phyloP scores from a whole-genome alignment of 2,329 filamentous ascomycete species.

The Aspergillus luchuensis region DNA sequence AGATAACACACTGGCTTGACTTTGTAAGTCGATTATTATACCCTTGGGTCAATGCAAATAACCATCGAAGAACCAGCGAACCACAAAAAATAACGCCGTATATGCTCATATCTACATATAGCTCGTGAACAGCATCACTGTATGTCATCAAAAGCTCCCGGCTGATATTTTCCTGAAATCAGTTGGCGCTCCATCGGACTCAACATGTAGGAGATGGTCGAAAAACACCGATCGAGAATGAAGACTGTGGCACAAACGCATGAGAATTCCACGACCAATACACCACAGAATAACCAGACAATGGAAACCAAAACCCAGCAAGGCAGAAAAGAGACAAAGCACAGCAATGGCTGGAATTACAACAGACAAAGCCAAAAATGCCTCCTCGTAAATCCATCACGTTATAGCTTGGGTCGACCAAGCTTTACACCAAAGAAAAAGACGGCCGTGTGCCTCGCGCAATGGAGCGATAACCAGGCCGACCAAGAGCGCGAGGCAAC shows the following conservation, averaged over 20 bases:
- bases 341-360: constrained; percentile 23
- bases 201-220: constrained; percentile 30
- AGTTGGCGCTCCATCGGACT: constrained; percentile 27
- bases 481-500: constrained; percentile 15
- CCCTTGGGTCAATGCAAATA: constrained; percentile 21
- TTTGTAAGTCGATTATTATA: constrained; percentile 25
- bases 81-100: constrained; percentile 34
- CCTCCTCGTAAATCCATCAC: constrained; percentile 32
- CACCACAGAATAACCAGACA: constrained; percentile 21
- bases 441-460: constrained; percentile 15
- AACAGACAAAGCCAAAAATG: constrained; percentile 28
- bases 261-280: constrained; percentile 22
- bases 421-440: constrained; percentile 23
- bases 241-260: constrained; percentile 21
- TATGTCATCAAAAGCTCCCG: constrained; percentile 34
- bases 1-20: constrained; percentile 19
- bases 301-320: constrained; percentile 15
- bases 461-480: constrained; percentile 12
- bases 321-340: constrained; percentile 20
- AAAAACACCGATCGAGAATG: constrained; percentile 28
- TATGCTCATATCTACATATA: constrained; percentile 47
- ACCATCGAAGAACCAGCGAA: constrained; percentile 26
- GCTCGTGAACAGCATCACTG: constrained; percentile 35
- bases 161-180: constrained; percentile 24
- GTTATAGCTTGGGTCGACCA: constrained; percentile 19